Conservation (phyloP, 176 grass and related monocot genomes). For the Neostapfia colusana region DNA sequence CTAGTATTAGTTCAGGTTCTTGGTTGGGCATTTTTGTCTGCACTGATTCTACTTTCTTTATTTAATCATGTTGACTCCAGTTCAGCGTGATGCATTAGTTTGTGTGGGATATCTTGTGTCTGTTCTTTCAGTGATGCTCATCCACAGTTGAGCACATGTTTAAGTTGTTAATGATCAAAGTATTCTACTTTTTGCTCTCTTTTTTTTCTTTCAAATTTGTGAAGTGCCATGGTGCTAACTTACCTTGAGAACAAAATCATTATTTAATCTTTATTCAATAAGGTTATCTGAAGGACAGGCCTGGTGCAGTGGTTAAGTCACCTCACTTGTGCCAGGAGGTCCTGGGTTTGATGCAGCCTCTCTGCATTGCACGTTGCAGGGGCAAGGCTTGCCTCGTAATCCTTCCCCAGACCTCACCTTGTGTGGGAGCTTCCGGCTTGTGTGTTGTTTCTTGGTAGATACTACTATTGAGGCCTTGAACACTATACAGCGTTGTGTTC, state of each 20-base stretch:
- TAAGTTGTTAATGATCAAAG: neutral
- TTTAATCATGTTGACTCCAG: neutral
- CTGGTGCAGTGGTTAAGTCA: too few species aligned
- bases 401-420: too few species aligned
- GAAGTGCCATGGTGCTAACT: neutral
- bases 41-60: neutral
- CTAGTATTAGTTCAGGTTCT: constrained; percentile 5
- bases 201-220: neutral
- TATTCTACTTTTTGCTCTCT: neutral
- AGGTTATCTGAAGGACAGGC: neutral
- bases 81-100: neutral
- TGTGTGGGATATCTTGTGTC: neutral
- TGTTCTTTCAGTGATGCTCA: neutral
- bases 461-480: neutral
- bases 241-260: neutral
- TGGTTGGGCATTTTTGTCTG: neutral
- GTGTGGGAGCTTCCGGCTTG: too few species aligned
- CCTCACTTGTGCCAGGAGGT: too few species aligned
- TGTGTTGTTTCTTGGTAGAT: neutral
- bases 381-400: too few species aligned
- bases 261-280: neutral
- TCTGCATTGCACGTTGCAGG: neutral
- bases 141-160: neutral
- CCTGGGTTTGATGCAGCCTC: too few species aligned
- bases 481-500: neutral